Evolutionary conservation across 805 yeast genomes (phyloP).

Genomic region (Metschnikowia koreensis): DNA sequence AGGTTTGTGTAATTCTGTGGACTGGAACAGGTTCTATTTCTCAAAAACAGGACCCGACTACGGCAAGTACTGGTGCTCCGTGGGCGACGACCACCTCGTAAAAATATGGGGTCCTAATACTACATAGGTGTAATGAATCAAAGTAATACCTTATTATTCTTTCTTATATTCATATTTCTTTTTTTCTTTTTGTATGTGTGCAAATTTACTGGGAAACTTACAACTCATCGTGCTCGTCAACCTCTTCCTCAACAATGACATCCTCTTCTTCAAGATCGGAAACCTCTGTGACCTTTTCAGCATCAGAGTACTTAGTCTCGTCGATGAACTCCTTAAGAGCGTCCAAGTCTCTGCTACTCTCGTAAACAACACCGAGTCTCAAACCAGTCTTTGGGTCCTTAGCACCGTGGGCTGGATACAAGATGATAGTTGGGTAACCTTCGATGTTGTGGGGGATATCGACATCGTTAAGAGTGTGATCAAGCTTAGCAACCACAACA

Average conservation of each 20-base stretch:
- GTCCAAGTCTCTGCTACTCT: constrained; percentile 73
- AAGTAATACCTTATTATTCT: background rate
- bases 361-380: constrained; percentile 56
- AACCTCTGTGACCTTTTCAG: constrained; percentile 18
- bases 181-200: background rate
- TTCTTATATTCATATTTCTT: background rate
- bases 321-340: constrained; percentile 67
- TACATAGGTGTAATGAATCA: background rate
- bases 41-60: constrained; percentile 27
- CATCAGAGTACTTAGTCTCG: constrained; percentile 55
- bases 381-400: constrained; percentile 42
- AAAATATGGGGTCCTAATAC: constrained; percentile 57
- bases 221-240: constrained; percentile 38
- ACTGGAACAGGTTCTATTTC: constrained; percentile 52
- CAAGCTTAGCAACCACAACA: constrained; percentile 80
- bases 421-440: constrained; percentile 90
- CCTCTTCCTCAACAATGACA: constrained; percentile 18
- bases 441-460: constrained; percentile 61
- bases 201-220: constrained; percentile 15
- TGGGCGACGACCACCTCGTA: constrained; percentile 76
- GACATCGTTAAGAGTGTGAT: constrained; percentile 88
- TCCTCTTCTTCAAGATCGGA: constrained; percentile 21
- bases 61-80: constrained; percentile 68
- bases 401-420: constrained; percentile 75
- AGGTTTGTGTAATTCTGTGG: constrained; percentile 71